Percentiles rank a stretch among this genome's conserved stretches.
Conservation (phyloP, 305 asterid genomes). For the Fraxinus paxiana region DNA sequence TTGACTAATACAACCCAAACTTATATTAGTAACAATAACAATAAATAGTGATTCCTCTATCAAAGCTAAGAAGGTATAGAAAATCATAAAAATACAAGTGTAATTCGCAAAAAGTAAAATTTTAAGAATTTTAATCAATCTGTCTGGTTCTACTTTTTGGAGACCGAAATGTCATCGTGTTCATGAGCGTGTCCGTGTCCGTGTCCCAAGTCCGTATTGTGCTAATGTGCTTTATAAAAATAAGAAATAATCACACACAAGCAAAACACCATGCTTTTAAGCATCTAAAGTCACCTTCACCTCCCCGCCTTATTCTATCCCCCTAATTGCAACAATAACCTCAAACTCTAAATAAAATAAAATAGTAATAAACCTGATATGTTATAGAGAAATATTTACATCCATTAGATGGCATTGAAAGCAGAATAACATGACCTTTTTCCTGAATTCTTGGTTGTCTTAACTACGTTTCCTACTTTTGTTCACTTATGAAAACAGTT, state of each 20-base stretch:
- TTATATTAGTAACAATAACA: no score
- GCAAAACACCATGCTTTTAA: background rate
- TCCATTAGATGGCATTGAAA: background rate
- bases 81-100: background rate
- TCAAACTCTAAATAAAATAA: background rate
- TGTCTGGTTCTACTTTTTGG: background rate
- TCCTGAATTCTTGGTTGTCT: background rate
- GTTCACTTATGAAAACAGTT: background rate
- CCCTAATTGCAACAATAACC: background rate
- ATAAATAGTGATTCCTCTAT: background rate
- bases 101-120: background rate
- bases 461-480: background rate
- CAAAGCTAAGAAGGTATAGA: background rate
- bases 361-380: background rate
- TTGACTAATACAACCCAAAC: background rate
- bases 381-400: background rate
- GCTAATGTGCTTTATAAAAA: background rate
- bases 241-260: background rate
- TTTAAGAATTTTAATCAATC: background rate
- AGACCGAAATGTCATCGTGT: background rate
- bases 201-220: background rate
- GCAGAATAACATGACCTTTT: background rate
- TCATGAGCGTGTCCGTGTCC: background rate
- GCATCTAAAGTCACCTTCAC: background rate
- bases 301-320: background rate